A percentile compares a stretch with the other conserved stretches of the same genome.
phyloP scores from a whole-genome alignment of 306 rosid genomes.

The Fragaria vesca region DNA sequence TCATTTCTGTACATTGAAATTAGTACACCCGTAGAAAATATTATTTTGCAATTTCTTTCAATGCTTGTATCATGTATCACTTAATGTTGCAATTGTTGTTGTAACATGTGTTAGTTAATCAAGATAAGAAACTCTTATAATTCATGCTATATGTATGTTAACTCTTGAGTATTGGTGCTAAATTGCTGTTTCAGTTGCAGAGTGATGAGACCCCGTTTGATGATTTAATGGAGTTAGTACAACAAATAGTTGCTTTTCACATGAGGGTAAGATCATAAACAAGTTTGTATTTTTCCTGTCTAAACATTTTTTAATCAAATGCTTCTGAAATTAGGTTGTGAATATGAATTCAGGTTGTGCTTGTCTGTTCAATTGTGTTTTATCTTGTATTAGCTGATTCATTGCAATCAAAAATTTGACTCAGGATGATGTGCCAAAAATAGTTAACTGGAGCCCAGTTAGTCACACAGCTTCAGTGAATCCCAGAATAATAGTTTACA shows the following conservation, averaged over 20 bases:
- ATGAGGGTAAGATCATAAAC: conserved; percentile 58
- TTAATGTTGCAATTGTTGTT: background rate
- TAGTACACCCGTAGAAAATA: no score
- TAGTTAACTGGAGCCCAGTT: background rate
- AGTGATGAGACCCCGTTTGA: conserved; percentile 70
- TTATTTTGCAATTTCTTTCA: no score
- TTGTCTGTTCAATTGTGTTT: background rate
- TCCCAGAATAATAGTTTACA: background rate
- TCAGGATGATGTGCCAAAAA: background rate
- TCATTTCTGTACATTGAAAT: no score
- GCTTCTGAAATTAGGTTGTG: background rate
- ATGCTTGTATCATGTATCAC: no score
- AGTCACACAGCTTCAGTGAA: background rate
- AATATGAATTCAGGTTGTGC: background rate
- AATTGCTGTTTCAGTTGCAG: conserved; percentile 40
- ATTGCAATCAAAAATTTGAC: conserved; percentile 2
- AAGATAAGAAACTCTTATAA: background rate
- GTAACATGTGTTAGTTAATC: background rate
- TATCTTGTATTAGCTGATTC: background rate
- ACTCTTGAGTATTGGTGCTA: background rate
- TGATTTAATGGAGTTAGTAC: conserved; percentile 86
- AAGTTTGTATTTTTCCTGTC: background rate
- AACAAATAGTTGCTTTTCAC: conserved; percentile 78
- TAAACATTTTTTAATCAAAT: background rate
- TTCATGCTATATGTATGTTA: background rate